phyloP scores from a whole-genome alignment of 352 stramenopile genomes.

The Pythium brachiatum region DNA sequence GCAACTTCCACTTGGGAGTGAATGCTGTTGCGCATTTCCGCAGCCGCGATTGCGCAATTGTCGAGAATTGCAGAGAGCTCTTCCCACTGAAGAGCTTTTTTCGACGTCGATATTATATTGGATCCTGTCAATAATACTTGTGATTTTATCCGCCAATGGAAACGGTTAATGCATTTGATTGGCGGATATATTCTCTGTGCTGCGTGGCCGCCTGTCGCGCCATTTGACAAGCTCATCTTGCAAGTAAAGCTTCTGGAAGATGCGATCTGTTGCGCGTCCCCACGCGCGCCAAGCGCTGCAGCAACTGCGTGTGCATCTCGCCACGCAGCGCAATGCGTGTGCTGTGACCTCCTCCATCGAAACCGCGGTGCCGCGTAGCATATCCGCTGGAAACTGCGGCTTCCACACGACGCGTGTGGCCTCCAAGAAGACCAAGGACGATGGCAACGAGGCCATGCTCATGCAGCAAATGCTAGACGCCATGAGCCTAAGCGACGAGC shows the following conservation, averaged over 20 bases:
- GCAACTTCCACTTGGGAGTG: conserved; percentile 29
- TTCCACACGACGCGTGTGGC: conserved; percentile 18
- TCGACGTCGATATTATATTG: not conserved
- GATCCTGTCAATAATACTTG: not conserved
- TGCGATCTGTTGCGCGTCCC: not conserved
- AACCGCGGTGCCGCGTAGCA: not conserved
- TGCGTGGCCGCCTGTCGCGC: not conserved
- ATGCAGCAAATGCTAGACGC: conserved; percentile 75
- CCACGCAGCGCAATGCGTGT: not conserved
- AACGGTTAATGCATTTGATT: not conserved
- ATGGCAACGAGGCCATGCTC: conserved; percentile 53
- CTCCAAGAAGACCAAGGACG: conserved; percentile 24
- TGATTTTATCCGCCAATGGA: not conserved
- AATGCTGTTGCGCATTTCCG: conserved; percentile 22
- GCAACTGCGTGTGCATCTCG: not conserved
- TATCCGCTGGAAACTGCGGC: not conserved
- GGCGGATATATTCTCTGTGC: not conserved
- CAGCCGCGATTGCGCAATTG: conserved; percentile 19
- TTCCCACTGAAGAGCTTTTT: not conserved
- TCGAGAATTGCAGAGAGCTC: not conserved
- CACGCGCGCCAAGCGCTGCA: not conserved
- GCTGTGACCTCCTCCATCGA: not conserved
- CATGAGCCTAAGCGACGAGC: conserved; percentile 34
- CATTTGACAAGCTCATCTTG: conserved; percentile 2
- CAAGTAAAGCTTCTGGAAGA: not conserved